Percentiles rank a stretch among this genome's conserved stretches.
Evolutionary conservation across 352 stramenopile species (phyloP).

Genomic region (Plasmopara muralis): DNA sequence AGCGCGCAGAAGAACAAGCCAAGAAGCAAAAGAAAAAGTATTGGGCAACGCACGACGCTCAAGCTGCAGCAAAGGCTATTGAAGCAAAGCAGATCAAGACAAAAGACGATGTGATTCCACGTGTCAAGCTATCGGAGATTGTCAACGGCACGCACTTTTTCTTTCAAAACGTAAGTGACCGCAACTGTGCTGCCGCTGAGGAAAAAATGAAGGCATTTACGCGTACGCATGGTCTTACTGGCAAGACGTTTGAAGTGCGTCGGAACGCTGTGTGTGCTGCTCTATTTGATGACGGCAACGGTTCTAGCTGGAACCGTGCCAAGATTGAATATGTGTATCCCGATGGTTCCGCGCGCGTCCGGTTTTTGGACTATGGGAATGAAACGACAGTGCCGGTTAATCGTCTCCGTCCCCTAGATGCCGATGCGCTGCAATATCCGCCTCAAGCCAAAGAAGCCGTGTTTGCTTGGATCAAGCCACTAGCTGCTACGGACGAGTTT

Average conservation of each 20-base stretch:
- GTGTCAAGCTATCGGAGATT: conserved; percentile 92
- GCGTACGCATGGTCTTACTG: conserved; percentile 74
- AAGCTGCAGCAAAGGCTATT: conserved; percentile 42
- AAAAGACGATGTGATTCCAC: conserved; percentile 57
- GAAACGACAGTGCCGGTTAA: conserved; percentile 74
- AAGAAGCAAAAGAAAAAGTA: conserved; percentile 92
- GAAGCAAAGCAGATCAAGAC: conserved; percentile 43
- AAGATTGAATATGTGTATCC: conserved; percentile 80
- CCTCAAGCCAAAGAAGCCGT: conserved; percentile 81
- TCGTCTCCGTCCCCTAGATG: conserved; percentile 87
- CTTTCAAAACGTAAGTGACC: conserved; percentile 87
- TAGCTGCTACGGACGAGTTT: conserved; percentile 86
- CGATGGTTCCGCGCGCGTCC: conserved; percentile 65
- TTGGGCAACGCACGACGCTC: conserved; percentile 85
- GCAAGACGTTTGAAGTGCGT: conserved; percentile 88
- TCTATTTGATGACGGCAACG: conserved; percentile 94
- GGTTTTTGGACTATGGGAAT: conserved; percentile 97
- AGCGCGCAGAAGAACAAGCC: conserved; percentile 79
- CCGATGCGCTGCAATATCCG: conserved; percentile 84
- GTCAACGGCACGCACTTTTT: conserved; percentile 91
- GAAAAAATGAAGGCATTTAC: conserved; percentile 93
- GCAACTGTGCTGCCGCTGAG: conserved; percentile 83
- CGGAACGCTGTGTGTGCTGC: conserved; percentile 88
- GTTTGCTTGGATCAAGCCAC: conserved; percentile 82
- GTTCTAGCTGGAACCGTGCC: conserved; percentile 91